Base-by-base conservation (phyloP, 768 basidiomycete species). In the Russula compacta region DNA sequence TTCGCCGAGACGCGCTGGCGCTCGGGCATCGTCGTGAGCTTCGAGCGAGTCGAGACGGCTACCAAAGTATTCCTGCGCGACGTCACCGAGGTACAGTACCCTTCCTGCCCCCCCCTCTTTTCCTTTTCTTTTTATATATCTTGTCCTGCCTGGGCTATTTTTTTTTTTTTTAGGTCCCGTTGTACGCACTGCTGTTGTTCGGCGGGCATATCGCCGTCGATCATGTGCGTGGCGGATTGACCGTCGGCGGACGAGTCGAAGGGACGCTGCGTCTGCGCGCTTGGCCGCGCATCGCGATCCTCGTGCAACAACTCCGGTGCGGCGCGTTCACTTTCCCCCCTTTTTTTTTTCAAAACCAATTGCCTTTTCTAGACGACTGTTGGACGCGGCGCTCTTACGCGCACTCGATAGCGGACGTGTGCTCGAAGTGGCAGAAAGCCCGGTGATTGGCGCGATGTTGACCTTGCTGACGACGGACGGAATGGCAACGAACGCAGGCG, bases 251-350 rank as follows among this genome's bases (percentile, higher is more conserved):
- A 15, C 81, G 79, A 12, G 38, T n/a, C 48, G 79, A 81, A 24
- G 74, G 75, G 29, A 68, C 69, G 63, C 73, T 97, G 60, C 85
- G 81, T 67, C 70, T 95, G 63, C 82, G 79, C 58, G 89, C 92
- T 0, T 90, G 86, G 83, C 89, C 94, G n/a, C 81, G 92, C 9
- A 95, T 95, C 52, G 93, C 92, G 2, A 84, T 93, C 11, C 79
- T 97, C 33, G 87, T 92, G 44, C 93, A 93, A 68, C 90, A 93
- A 65, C 73, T 94, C 11, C 79, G 90, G 90, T 89, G 69, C 63
- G 24, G 3, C 24, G 24, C 24, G 77, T 71, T 24, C 24, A 6
- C 32, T 50, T 47, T 32, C 7, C n/a, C 24, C 9, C n/a, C 7
- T 59, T 43, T 49, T 6, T 35, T 17, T 6, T 40, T 9, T 4